Conservation (phyloP, 78 protist species). For the Acrasis kona region DNA sequence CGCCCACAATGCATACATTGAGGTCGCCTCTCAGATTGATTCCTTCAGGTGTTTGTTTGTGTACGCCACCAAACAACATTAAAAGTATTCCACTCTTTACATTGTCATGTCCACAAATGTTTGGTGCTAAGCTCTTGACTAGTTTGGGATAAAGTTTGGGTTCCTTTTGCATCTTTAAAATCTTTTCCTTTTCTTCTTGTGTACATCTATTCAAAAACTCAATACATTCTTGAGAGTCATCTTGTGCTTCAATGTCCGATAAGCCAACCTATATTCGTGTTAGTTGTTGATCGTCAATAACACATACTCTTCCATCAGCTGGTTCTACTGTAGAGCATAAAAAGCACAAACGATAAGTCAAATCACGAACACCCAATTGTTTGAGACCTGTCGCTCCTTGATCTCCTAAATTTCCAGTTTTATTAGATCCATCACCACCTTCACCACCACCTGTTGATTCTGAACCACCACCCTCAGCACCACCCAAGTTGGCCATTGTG, state of each 20-base stretch:
- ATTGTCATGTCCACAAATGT: constrained; percentile 76
- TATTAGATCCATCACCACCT: background rate
- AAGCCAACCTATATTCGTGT: too few species aligned
- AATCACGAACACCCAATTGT: constrained; percentile 87
- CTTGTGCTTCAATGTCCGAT: background rate
- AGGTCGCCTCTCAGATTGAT: constrained; percentile 95
- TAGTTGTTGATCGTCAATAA: background rate
- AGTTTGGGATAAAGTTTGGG: constrained; percentile 41
- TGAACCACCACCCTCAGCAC: background rate
- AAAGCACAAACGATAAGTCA: constrained; percentile 79
- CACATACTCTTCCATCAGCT: constrained; percentile 2
- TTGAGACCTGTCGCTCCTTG: constrained; percentile 87
- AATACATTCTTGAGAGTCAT: background rate
- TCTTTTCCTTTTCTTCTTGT: constrained; percentile 30
- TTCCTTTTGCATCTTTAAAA: constrained; percentile 28
- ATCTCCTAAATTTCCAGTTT: background rate
- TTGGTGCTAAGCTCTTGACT: constrained; percentile 59
- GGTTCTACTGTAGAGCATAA: constrained; percentile 52
- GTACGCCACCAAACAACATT: constrained; percentile 96
- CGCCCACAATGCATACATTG: constrained; percentile 97
- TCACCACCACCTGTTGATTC: background rate
- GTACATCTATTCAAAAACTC: constrained; percentile 41
- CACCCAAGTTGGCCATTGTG: too few species aligned
- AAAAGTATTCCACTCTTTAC: constrained; percentile 91
- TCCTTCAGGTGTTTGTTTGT: constrained; percentile 74